A percentile compares a stretch with the other conserved stretches of the same genome.
Evolutionary conservation across 768 basidiomycete genomes (phyloP).

Genomic region (Rhodotorula toruloides): DNA sequence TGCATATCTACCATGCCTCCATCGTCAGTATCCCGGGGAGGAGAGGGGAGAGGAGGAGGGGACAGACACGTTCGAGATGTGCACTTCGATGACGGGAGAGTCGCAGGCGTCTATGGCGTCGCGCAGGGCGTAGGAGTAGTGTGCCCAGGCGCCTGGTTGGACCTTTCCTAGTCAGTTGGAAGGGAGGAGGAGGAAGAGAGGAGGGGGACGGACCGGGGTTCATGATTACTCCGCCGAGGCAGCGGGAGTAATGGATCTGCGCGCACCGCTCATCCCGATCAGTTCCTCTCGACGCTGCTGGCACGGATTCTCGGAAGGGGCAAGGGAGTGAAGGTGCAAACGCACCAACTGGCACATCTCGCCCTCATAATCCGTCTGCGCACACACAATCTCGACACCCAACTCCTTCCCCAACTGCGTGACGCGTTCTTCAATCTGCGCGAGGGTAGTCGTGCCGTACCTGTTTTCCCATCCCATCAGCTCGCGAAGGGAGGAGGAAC

Average conservation of each 20-base stretch:
- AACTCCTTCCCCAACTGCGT: conserved; percentile 32
- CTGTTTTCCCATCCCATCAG: not conserved
- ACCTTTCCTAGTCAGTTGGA: too few species aligned
- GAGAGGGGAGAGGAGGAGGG: not conserved
- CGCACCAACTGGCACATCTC: conserved; percentile 18
- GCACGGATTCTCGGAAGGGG: not conserved
- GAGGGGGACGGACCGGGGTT: conserved; percentile 22
- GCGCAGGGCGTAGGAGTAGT: conserved; percentile 39
- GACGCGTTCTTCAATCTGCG: conserved; percentile 36
- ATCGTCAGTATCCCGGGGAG: not conserved
- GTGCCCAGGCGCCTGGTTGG: conserved; percentile 25
- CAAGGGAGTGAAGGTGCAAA: not conserved
- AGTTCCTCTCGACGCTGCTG: not conserved
- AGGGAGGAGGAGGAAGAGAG: not conserved
- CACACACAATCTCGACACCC: conserved; percentile 39
- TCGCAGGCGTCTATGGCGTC: conserved; percentile 40
- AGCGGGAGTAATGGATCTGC: conserved; percentile 40
- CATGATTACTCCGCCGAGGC: conserved; percentile 41
- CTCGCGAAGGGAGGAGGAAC: too few species aligned
- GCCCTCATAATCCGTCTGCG: conserved; percentile 42
- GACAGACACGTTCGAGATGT: conserved; percentile 35
- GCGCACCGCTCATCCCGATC: not conserved
- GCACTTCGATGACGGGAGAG: conserved; percentile 39
- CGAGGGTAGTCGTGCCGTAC: conserved; percentile 39
- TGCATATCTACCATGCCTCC: not conserved